Evolutionary conservation across 306 rosid genomes (phyloP).

Genomic region (Ammopiptanthus mongolicus): DNA sequence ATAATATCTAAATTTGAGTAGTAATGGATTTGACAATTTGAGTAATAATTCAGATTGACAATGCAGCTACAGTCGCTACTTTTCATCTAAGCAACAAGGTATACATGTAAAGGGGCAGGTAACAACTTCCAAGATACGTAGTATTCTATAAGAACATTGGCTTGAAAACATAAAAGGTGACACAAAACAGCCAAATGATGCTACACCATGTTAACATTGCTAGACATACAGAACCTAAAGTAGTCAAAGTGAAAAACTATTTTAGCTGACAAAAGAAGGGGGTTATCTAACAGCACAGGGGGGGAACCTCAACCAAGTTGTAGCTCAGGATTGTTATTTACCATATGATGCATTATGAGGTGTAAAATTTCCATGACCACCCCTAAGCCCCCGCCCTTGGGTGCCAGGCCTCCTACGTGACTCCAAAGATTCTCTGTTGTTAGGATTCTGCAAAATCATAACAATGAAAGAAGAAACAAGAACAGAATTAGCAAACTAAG

Average conservation of each 20-base stretch:
- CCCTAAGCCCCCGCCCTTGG: slow-evolving; percentile 80
- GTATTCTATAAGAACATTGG: slow-evolving; percentile 11
- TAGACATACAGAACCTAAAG: not conserved
- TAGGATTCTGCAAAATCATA: slow-evolving; percentile 58
- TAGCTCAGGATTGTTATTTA: slow-evolving; percentile 29
- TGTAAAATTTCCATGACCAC: slow-evolving; percentile 62
- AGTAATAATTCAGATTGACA: slow-evolving; percentile 5
- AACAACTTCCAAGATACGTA: slow-evolving; percentile 12
- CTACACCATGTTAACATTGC: slow-evolving; percentile 5
- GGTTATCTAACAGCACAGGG: not conserved
- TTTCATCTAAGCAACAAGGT: slow-evolving; percentile 14
- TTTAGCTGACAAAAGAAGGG: not conserved
- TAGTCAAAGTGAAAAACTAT: slow-evolving; percentile 6
- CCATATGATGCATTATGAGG: slow-evolving; percentile 62
- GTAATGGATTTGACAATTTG: not conserved
- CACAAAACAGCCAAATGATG: slow-evolving; percentile 16
- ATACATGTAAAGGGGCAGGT: not conserved
- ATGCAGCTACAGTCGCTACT: not conserved
- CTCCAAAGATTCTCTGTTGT: slow-evolving; percentile 70
- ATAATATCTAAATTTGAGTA: slow-evolving; percentile 22
- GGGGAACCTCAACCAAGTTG: slow-evolving; percentile 4
- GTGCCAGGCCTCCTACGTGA: slow-evolving; percentile 65
- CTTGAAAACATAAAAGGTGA: slow-evolving; percentile 10
- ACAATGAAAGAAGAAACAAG: slow-evolving; percentile 12
- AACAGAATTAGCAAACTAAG: slow-evolving; percentile 8